Percentiles rank a stretch among this genome's conserved stretches.
Evolutionary conservation across 345 rosid genomes (phyloP).

Genomic region (Durio zibethinus): DNA sequence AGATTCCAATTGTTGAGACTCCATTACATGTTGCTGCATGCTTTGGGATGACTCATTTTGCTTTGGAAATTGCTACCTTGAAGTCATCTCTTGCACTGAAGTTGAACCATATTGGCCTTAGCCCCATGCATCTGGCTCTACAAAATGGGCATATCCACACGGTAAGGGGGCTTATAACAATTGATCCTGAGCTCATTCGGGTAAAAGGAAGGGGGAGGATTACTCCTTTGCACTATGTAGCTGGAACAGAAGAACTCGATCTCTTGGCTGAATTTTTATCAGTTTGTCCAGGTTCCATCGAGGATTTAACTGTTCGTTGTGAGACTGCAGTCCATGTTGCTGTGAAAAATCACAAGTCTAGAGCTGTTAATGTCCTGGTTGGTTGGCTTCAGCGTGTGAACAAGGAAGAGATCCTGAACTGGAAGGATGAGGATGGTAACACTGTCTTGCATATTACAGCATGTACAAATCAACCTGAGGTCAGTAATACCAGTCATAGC

Average conservation of each 20-base stretch:
- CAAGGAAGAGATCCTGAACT: slow-evolving; percentile 23
- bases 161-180: not conserved
- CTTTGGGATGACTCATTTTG: slow-evolving; percentile 13
- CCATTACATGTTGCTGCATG: slow-evolving; percentile 26
- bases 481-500: not conserved
- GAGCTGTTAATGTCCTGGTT: slow-evolving; percentile 10
- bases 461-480: slow-evolving; percentile 15
- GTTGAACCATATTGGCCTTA: slow-evolving; percentile 17
- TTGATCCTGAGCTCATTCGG: slow-evolving; percentile 18
- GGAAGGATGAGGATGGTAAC: slow-evolving; percentile 39
- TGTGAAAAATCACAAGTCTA: not conserved
- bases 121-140: slow-evolving; percentile 25
- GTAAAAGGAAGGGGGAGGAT: slow-evolving; percentile 16
- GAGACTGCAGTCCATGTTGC: slow-evolving; percentile 28
- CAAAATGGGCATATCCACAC: not conserved
- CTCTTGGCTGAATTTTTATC: slow-evolving; percentile 19
- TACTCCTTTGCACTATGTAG: slow-evolving; percentile 27
- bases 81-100: slow-evolving; percentile 17
- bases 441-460: slow-evolving; percentile 32
- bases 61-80: slow-evolving; percentile 19
- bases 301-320: slow-evolving; percentile 22
- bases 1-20: slow-evolving; percentile 7
- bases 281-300: slow-evolving; percentile 16
- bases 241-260: not conserved
- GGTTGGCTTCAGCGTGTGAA: slow-evolving; percentile 19